Evolutionary conservation across 768 basidiomycete species (phyloP).

Genomic region (Calocybe gangraenosa): DNA sequence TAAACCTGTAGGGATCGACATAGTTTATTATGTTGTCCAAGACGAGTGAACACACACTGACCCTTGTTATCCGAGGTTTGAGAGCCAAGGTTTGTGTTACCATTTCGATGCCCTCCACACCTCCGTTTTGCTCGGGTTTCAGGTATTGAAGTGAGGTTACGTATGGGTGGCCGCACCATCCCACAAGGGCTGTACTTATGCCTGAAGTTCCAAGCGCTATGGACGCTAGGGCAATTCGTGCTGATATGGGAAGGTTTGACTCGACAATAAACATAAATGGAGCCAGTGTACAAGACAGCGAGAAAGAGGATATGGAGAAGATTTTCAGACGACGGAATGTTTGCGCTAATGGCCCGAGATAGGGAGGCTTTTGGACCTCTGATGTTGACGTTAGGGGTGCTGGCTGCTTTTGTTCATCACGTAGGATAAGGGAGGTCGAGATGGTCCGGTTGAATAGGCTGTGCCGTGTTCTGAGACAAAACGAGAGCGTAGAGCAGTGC

Average conservation of each 20-base stretch:
- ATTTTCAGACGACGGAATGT: conserved; percentile 79
- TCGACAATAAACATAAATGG: conserved; percentile 84
- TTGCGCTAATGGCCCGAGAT: conserved; percentile 65
- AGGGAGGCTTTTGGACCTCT: conserved; percentile 33
- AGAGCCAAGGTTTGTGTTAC: conserved; percentile 62
- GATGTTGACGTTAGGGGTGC: neutral
- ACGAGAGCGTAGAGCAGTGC: neutral
- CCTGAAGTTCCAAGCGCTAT: conserved; percentile 72
- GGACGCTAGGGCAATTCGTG: conserved; percentile 60
- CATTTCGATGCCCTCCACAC: conserved; percentile 59
- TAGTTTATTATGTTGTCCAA: neutral
- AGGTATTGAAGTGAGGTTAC: conserved; percentile 59
- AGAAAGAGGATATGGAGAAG: conserved; percentile 78
- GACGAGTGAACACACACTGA: conserved; percentile 18
- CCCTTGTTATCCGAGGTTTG: conserved; percentile 58
- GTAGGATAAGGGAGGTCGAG: conserved; percentile 6
- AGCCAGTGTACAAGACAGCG: conserved; percentile 60
- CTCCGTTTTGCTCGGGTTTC: conserved; percentile 36
- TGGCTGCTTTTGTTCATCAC: conserved; percentile 6
- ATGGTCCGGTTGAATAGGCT: neutral
- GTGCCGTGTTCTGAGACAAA: neutral
- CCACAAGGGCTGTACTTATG: conserved; percentile 70
- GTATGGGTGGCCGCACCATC: conserved; percentile 71
- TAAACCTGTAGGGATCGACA: conserved; percentile 42
- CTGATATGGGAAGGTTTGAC: conserved; percentile 65